Conservation (phyloP, 495 filamentous ascomycete species). For the Talaromyces thailandensis region DNA sequence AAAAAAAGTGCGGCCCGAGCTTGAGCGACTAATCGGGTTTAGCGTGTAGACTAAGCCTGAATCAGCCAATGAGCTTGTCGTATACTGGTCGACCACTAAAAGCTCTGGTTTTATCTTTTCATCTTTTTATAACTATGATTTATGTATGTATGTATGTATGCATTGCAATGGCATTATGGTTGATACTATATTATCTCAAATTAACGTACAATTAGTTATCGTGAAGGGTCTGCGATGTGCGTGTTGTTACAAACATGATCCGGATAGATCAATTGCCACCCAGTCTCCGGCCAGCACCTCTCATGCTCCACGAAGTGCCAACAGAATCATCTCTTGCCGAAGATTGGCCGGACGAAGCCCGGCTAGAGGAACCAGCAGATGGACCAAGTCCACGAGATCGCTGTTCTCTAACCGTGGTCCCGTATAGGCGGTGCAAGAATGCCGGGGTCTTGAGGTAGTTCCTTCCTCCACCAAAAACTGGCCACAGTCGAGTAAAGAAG, state of each 20-base stretch:
- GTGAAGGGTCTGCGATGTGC: not conserved
- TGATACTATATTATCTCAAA: not conserved
- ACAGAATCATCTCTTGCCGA: slow-evolving; percentile 23
- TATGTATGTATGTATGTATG: not conserved
- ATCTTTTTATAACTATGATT: not conserved
- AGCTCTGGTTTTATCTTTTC: not conserved
- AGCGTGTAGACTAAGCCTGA: slow-evolving; percentile 12
- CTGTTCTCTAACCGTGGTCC: slow-evolving; percentile 2
- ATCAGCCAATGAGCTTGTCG: not conserved
- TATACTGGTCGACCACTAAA: not conserved
- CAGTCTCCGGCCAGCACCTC: slow-evolving; percentile 61
- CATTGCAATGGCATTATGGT: not conserved
- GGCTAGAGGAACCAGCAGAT: slow-evolving; percentile 26
- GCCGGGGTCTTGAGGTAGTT: slow-evolving; percentile 63
- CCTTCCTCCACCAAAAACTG: slow-evolving; percentile 68
- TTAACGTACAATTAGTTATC: not conserved
- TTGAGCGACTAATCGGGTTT: slow-evolving; percentile 18
- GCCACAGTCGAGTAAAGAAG: slow-evolving; percentile 75
- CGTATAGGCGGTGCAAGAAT: slow-evolving; percentile 55
- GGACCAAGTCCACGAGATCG: slow-evolving; percentile 49
- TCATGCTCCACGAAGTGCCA: slow-evolving; percentile 48
- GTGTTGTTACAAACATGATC: not conserved
- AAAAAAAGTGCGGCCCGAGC: slow-evolving; percentile 24
- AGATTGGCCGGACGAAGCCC: slow-evolving; percentile 11
- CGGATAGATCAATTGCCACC: slow-evolving; percentile 32